Evolutionary conservation across 331 rosid genomes (phyloP).

Genomic region (Acacia pycnantha): DNA sequence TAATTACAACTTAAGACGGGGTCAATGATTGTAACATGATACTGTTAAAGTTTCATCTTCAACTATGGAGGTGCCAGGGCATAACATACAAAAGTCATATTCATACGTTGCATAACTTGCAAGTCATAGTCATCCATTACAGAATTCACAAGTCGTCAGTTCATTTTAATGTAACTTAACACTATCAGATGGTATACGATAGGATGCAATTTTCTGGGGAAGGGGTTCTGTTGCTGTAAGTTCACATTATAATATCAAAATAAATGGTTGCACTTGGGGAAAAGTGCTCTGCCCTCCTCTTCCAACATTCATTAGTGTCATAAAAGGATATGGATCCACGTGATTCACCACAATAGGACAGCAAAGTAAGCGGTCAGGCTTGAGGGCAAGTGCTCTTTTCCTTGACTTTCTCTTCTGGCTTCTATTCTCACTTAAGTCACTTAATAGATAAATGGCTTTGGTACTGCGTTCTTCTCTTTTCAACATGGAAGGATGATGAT

Average conservation of each 20-base stretch:
- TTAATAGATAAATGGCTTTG: not conserved
- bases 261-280: not conserved
- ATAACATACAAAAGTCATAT: not conserved
- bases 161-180: not conserved
- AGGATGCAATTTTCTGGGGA: not conserved
- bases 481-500: no score
- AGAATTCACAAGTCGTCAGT: not conserved
- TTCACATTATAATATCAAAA: not conserved
- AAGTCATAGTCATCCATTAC: not conserved
- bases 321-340: not conserved
- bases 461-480: not conserved
- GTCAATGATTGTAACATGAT: not conserved
- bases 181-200: not conserved
- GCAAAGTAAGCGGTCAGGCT: not conserved
- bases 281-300: not conserved
- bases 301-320: not conserved
- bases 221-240: not conserved
- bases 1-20: not conserved
- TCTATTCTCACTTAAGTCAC: not conserved
- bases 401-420: not conserved
- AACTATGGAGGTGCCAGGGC: not conserved
- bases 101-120: not conserved
- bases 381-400: not conserved
- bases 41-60: not conserved
- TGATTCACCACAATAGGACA: not conserved